phyloP scores from a whole-genome alignment of 768 basidiomycete species.

The Leucocoprinus leucothites region DNA sequence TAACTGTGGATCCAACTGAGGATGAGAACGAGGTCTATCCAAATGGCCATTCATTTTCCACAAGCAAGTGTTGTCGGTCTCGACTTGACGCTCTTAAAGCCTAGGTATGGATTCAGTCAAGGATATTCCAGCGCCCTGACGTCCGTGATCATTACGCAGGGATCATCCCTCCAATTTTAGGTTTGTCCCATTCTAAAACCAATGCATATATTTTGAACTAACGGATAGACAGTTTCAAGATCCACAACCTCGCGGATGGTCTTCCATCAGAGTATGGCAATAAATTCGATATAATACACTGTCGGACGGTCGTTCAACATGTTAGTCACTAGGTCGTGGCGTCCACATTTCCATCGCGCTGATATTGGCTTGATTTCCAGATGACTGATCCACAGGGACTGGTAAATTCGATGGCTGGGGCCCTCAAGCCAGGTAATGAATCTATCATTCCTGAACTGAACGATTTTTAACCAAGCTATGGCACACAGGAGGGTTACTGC shows the following conservation, averaged over 20 bases:
- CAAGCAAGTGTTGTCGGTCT: not conserved
- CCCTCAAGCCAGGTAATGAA: too few relatives aligned
- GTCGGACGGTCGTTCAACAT: not conserved
- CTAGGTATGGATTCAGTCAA: not conserved
- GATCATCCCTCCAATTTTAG: not conserved
- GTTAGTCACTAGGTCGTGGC: too few relatives aligned
- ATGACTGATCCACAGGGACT: not conserved
- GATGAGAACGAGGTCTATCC: not conserved
- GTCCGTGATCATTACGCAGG: not conserved
- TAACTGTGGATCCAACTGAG: not conserved
- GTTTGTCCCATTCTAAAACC: not conserved
- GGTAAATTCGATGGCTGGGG: not conserved
- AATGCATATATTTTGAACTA: not conserved
- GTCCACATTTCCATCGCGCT: not conserved
- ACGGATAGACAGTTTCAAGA: not conserved
- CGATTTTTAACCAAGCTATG: too few relatives aligned
- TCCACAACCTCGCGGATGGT: not conserved
- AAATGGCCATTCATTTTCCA: not conserved
- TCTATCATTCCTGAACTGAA: too few relatives aligned
- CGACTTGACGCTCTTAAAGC: not conserved
- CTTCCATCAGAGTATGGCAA: not conserved
- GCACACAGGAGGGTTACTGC: too few relatives aligned
- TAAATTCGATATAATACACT: not conserved
- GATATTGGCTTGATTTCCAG: too few relatives aligned
- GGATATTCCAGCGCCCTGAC: too few relatives aligned